Conservation (phyloP, 1,284 basidiomycete genomes). For the Trametes hirsuta region DNA sequence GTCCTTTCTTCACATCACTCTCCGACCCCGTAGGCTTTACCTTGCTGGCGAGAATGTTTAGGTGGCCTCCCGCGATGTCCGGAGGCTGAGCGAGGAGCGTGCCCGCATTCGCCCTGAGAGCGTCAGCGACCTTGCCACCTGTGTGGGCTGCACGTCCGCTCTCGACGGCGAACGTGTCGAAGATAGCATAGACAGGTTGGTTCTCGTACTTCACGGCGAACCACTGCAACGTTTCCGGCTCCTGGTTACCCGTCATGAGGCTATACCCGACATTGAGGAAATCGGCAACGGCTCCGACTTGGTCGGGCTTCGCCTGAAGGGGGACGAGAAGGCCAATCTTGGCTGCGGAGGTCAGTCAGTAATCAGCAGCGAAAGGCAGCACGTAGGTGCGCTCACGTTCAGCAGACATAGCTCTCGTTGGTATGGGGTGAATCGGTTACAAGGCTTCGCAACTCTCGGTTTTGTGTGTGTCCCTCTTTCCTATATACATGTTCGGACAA, state of each 20-base stretch:
- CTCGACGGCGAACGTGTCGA: slow-evolving; percentile 44
- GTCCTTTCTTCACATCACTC: slow-evolving; percentile 32
- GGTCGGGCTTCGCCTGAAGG: slow-evolving; percentile 37
- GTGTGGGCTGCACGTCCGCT: slow-evolving; percentile 42
- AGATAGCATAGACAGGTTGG: slow-evolving; percentile 39
- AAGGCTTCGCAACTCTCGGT: not conserved
- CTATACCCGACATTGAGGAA: slow-evolving; percentile 39
- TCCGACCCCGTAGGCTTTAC: slow-evolving; percentile 17
- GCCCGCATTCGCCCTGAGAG: slow-evolving; percentile 38
- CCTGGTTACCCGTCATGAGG: slow-evolving; percentile 34
- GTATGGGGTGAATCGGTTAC: not conserved
- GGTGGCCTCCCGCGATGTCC: slow-evolving; percentile 30
- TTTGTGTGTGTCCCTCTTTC: not conserved
- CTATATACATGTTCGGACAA: not conserved
- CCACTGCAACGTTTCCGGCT: slow-evolving; percentile 46
- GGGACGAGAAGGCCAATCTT: slow-evolving; percentile 42
- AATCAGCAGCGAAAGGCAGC: not conserved
- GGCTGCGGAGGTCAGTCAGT: slow-evolving; percentile 6
- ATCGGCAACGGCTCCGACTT: slow-evolving; percentile 30
- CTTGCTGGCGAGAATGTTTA: slow-evolving; percentile 41
- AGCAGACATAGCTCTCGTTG: slow-evolving; percentile 11
- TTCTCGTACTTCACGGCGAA: slow-evolving; percentile 40
- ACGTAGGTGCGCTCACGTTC: slow-evolving; percentile 3
- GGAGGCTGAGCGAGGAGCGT: slow-evolving; percentile 36
- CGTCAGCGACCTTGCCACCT: slow-evolving; percentile 39